Conservation (phyloP, 768 basidiomycete species). For the Paxillus ammoniavirescens region DNA sequence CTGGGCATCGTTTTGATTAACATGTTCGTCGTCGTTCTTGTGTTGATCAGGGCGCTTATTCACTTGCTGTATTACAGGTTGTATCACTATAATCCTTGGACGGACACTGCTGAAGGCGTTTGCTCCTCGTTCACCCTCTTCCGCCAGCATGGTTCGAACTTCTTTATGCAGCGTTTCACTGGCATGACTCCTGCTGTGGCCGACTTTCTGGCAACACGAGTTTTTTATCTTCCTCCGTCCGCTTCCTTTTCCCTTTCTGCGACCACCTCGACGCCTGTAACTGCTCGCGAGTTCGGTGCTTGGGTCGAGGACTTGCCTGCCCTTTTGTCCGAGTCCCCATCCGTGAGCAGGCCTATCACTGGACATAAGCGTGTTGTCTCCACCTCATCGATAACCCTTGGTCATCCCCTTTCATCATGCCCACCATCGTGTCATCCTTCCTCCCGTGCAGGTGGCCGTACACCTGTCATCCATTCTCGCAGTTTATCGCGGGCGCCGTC, state of each 20-base stretch:
- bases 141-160: slow-evolving; percentile 73
- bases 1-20: slow-evolving; percentile 99
- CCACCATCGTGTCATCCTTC: slow-evolving; percentile 71
- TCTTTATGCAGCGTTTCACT: slow-evolving; percentile 87
- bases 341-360: slow-evolving; percentile 26
- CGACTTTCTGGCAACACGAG: slow-evolving; percentile 76
- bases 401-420: slow-evolving; percentile 60
- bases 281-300: slow-evolving; percentile 78
- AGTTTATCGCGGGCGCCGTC: slow-evolving; percentile 65
- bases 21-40: slow-evolving; percentile 54
- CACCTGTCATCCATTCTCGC: slow-evolving; percentile 52
- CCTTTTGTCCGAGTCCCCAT: slow-evolving; percentile 50
- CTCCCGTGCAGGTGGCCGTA: slow-evolving; percentile 59
- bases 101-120: slow-evolving; percentile 81
- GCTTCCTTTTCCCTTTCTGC: slow-evolving; percentile 36
- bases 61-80: slow-evolving; percentile 50
- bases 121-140: slow-evolving; percentile 82
- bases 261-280: slow-evolving; percentile 40
- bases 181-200: slow-evolving; percentile 89
- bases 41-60: not conserved
- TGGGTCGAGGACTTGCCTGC: slow-evolving; percentile 86
- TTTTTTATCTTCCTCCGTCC: slow-evolving; percentile 74
- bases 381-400: slow-evolving; percentile 54
- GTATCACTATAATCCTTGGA: slow-evolving; percentile 99
- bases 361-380: slow-evolving; percentile 59